Evolutionary conservation across 352 stramenopile species (phyloP).

Genomic region (Phytophthora crassamura): DNA sequence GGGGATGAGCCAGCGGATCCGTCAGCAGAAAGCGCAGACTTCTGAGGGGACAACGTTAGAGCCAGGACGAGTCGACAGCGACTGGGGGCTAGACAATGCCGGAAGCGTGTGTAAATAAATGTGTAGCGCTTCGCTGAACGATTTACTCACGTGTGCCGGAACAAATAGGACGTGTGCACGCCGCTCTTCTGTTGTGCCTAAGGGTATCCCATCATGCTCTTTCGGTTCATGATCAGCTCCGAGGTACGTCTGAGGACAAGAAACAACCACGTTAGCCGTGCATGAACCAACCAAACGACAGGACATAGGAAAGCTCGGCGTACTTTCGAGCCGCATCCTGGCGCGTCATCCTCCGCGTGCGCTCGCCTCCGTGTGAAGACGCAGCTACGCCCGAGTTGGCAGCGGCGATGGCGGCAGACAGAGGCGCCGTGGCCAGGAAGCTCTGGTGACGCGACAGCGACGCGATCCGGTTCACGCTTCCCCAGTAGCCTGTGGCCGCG

Average conservation of each 20-base stretch:
- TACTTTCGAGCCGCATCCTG: slow-evolving; percentile 82
- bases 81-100: neutral
- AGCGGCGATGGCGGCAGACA: slow-evolving; percentile 46
- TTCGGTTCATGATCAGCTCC: slow-evolving; percentile 87
- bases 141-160: slow-evolving; percentile 2
- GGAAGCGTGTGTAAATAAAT: slow-evolving; percentile 36
- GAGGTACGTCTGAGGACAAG: slow-evolving; percentile 68
- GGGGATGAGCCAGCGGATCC: slow-evolving; percentile 39
- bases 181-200: slow-evolving; percentile 8
- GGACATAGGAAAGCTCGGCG: slow-evolving; percentile 13
- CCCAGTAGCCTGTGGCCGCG: slow-evolving; percentile 82
- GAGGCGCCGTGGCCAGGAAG: slow-evolving; percentile 72
- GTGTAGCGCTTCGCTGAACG: slow-evolving; percentile 22
- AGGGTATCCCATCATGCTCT: slow-evolving; percentile 56
- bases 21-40: slow-evolving; percentile 69
- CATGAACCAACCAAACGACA: neutral
- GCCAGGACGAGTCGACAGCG: neutral
- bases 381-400: slow-evolving; percentile 33
- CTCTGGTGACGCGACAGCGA: slow-evolving; percentile 87
- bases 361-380: slow-evolving; percentile 37
- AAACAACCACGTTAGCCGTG: slow-evolving; percentile 13
- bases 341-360: slow-evolving; percentile 69
- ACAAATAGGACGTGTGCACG: slow-evolving; percentile 10
- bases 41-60: slow-evolving; percentile 43
- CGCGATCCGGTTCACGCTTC: slow-evolving; percentile 87